Base-by-base conservation (phyloP, 192 early-diverging fungal species). In the Coemansia sp. region DNA sequence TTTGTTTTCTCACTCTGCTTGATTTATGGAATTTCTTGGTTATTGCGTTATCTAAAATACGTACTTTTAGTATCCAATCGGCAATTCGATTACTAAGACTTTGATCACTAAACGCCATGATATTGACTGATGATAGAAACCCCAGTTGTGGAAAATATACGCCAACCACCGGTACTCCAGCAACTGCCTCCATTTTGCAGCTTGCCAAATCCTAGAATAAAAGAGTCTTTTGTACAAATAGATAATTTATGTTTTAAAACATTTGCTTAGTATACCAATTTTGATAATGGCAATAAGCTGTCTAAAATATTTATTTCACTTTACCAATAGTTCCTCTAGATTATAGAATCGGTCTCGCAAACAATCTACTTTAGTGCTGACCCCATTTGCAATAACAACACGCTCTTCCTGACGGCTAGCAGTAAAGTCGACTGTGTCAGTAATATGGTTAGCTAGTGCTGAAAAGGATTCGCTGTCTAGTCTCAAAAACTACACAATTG, bases 61-160 rank as follows among this genome's bases (percentile, higher is more conserved):
- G 49, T 74, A 67, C 78, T 67, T 70, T 72, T 15, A 76, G 15
- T 16, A 44, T 50, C 79, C 79, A 81, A 4, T 43, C 61, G 6
- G 58, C 42, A 2, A 59, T 59, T 41, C 39, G 37, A 19, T 5
- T 41, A 41, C 4, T 13, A 40, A 59, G 39, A 8, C 15, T 59
- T 38, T 15, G 10, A 56, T 64, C 26, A 12, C 59, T 44, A 45
- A 67, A 67, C 21, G 63, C 52, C 0, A 53, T 9, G 5, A 64
- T 57, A 13, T 81, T 74, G 39, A 81, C 64, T 8, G 79, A 81
- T 1, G 79, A 75, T 15, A 81, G 41, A 56, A 81, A 81, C 6
- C 79, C 79, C n/a, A 81, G 71, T 58, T 81, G 79, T 13, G 79
- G 79, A 42, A 72, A 81, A 32, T 81, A 81, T 0, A 81, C 74